A percentile compares a stretch with the other conserved stretches of the same genome.
Evolutionary conservation across 768 basidiomycete species (phyloP).

Genomic region (Agrocybe praecox): DNA sequence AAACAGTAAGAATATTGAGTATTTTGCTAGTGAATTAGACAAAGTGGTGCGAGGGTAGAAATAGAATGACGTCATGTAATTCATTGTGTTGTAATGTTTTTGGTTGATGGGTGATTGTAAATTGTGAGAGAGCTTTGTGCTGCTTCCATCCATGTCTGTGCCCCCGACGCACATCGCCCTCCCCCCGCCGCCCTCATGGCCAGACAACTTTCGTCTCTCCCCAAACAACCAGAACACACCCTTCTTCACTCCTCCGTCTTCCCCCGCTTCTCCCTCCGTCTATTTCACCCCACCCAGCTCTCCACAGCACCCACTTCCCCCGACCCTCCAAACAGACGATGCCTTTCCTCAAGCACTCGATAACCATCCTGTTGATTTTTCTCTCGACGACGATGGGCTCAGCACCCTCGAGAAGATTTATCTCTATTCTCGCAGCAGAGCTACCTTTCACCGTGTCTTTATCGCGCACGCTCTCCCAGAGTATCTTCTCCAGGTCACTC

Average conservation of each 20-base stretch:
- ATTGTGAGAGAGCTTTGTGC: background rate
- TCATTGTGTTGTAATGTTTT: constrained; percentile 17
- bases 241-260: constrained; percentile 25
- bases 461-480: constrained; percentile 85
- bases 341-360: constrained; percentile 21
- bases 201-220: constrained; percentile 35
- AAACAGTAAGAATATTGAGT: constrained; percentile 76
- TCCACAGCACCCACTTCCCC: constrained; percentile 22
- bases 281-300: constrained; percentile 24
- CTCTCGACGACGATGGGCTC: constrained; percentile 77
- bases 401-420: constrained; percentile 91
- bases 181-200: constrained; percentile 38
- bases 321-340: constrained; percentile 24
- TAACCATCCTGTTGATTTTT: constrained; percentile 41
- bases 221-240: constrained; percentile 35
- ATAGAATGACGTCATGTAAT: too few species aligned
- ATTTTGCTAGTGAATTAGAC: constrained; percentile 75
- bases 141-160: constrained; percentile 16
- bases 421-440: constrained; percentile 81
- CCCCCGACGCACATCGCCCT: constrained; percentile 35
- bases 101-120: constrained; percentile 10
- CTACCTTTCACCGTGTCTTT: constrained; percentile 65
- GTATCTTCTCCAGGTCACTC: constrained; percentile 74
- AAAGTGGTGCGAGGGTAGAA: constrained; percentile 49
- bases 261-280: constrained; percentile 29